Percentiles rank a stretch among this genome's conserved stretches.
Conservation (phyloP, 2,329 filamentous ascomycete species). For the Colletotrichum limetticola region DNA sequence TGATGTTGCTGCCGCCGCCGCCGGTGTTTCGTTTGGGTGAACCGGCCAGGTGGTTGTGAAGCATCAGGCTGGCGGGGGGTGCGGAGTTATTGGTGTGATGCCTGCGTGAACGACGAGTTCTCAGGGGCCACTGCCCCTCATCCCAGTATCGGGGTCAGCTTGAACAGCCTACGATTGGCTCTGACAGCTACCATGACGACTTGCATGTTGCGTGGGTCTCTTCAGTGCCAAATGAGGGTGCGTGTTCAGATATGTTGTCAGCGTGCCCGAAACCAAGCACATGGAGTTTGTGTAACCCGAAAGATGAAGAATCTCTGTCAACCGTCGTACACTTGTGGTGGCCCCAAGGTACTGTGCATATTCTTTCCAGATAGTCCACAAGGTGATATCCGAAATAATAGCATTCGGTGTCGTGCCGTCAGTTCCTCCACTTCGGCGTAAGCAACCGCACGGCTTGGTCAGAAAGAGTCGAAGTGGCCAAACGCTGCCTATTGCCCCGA, state of each 20-base stretch:
- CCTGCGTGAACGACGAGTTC: not conserved
- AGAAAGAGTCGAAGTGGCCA: not conserved
- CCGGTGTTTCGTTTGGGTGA: not conserved
- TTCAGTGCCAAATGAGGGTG: slow-evolving; percentile 1
- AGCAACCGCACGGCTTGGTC: slow-evolving; percentile 20
- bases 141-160: slow-evolving; percentile 22
- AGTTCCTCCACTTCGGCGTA: slow-evolving; percentile 7
- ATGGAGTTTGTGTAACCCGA: slow-evolving; percentile 10
- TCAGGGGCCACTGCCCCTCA: slow-evolving; percentile 9
- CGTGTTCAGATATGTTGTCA: not conserved
- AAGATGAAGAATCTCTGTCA: not conserved
- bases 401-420: not conserved
- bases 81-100: slow-evolving; percentile 6
- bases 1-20: not conserved
- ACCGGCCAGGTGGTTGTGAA: not conserved
- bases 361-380: not conserved
- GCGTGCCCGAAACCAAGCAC: slow-evolving; percentile 10
- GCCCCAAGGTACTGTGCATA: not conserved
- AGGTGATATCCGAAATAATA: not conserved
- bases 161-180: slow-evolving; percentile 9
- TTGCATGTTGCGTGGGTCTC: slow-evolving; percentile 3
- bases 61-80: not conserved
- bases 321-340: slow-evolving; percentile 7
- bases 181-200: not conserved
- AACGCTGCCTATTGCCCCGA: slow-evolving; percentile 10